phyloP scores from a whole-genome alignment of 1,284 basidiomycete species.

The Sporisorium scitamineum region DNA sequence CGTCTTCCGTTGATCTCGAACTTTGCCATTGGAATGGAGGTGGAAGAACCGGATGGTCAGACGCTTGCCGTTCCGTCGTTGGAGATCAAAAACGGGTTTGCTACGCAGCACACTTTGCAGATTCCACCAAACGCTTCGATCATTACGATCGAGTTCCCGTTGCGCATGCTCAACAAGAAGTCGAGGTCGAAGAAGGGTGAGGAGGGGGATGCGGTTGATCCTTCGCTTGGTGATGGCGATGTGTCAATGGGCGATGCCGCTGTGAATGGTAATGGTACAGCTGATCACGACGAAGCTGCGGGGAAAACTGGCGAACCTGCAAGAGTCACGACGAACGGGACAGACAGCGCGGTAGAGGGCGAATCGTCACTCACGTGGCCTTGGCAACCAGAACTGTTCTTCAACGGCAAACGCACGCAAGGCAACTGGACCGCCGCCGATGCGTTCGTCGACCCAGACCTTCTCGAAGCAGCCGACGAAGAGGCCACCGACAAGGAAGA shows the following conservation, averaged over 20 bases:
- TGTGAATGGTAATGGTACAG: conserved; percentile 13
- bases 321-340: not conserved
- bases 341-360: not conserved
- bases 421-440: conserved; percentile 26
- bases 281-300: not conserved
- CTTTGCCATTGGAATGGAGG: conserved; percentile 42
- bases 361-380: conserved; percentile 21
- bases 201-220: conserved; percentile 4
- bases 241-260: conserved; percentile 15
- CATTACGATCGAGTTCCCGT: conserved; percentile 36
- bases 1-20: conserved; percentile 30
- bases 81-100: conserved; percentile 33
- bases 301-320: not conserved
- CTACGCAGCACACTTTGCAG: conserved; percentile 45
- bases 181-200: not conserved
- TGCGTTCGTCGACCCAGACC: conserved; percentile 17
- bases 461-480: conserved; percentile 3
- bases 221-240: conserved; percentile 11
- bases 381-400: conserved; percentile 33
- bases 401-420: conserved; percentile 32
- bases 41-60: conserved; percentile 32
- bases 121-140: conserved; percentile 37
- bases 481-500: not conserved
- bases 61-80: conserved; percentile 14
- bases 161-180: conserved; percentile 25